Percentiles rank a stretch among this genome's conserved stretches.
Conservation (phyloP, 768 basidiomycete species). For the Ephemerocybe angulata region DNA sequence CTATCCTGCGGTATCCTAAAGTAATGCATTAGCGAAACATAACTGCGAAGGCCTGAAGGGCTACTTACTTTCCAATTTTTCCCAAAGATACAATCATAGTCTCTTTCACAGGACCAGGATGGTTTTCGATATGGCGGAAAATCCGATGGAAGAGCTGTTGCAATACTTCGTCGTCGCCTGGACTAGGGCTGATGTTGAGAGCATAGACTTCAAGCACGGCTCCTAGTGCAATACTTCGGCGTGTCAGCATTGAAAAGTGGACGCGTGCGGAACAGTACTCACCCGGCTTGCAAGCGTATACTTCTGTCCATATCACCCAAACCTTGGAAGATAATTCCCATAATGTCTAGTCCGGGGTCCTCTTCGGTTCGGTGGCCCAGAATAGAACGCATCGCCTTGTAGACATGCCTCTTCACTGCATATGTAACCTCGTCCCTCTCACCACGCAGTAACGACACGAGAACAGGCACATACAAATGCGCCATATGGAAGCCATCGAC, state of each 20-base stretch:
- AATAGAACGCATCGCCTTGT: conserved; percentile 35
- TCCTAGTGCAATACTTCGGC: conserved; percentile 47
- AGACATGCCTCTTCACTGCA: conserved; percentile 42
- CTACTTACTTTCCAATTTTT: conserved; percentile 46
- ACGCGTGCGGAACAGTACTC: conserved; percentile 18
- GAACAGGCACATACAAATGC: conserved; percentile 9
- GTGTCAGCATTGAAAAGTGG: too few relatives aligned
- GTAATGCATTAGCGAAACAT: not conserved
- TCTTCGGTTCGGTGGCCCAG: conserved; percentile 41
- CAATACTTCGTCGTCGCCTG: conserved; percentile 25
- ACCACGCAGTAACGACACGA: conserved; percentile 45
- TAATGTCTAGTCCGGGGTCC: conserved; percentile 27
- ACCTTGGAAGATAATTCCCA: conserved; percentile 43
- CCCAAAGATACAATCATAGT: conserved; percentile 62
- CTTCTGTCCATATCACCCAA: conserved; percentile 53
- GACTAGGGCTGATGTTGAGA: too few relatives aligned
- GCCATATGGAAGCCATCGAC: conserved; percentile 12
- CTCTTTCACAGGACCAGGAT: conserved; percentile 52
- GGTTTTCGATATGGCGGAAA: conserved; percentile 43
- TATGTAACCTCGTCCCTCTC: conserved; percentile 42
- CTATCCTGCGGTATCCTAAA: conserved; percentile 32
- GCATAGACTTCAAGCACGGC: conserved; percentile 39
- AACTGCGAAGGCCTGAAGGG: not conserved
- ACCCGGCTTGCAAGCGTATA: conserved; percentile 70
- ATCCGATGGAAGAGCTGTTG: conserved; percentile 47